A percentile compares a stretch with the other conserved stretches of the same genome.
phyloP scores from a whole-genome alignment of 768 basidiomycete genomes.

The Lactifluus volemus region DNA sequence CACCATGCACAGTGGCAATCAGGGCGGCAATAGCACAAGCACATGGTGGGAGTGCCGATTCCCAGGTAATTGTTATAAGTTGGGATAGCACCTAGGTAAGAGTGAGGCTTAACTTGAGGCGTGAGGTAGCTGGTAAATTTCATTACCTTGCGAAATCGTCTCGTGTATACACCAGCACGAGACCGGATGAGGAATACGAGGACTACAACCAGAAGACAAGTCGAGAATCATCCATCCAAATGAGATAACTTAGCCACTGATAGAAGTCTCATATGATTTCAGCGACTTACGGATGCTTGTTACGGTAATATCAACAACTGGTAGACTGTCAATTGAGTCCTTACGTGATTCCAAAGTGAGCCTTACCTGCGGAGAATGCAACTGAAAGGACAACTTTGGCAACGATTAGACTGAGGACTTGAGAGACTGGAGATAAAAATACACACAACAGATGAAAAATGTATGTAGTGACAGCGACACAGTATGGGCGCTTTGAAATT shows the following conservation, averaged over 20 bases:
- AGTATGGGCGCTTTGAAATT: neutral
- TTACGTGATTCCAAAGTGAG: neutral
- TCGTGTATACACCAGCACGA: neutral
- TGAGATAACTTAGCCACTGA: neutral
- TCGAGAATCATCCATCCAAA: neutral
- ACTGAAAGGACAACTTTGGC: neutral
- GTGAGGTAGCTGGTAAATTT: neutral
- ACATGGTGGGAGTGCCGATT: slow-evolving; percentile 25
- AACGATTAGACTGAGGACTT: neutral
- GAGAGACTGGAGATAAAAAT: neutral
- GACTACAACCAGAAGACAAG: neutral
- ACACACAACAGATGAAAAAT: slow-evolving; percentile 11
- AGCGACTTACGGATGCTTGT: slow-evolving; percentile 8
- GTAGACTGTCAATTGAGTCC: neutral
- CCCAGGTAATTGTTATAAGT: slow-evolving; percentile 23
- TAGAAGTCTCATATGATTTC: neutral
- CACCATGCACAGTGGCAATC: slow-evolving; percentile 14
- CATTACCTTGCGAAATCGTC: slow-evolving; percentile 7
- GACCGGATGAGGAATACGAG: slow-evolving; percentile 8
- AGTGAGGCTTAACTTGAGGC: neutral
- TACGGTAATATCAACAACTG: slow-evolving; percentile 6
- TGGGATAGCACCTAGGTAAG: slow-evolving; percentile 4
- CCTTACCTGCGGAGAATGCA: slow-evolving; percentile 3
- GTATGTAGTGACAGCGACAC: neutral
- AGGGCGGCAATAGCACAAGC: slow-evolving; percentile 22